Base-by-base conservation (phyloP, 2,329 filamentous ascomycete species). In the Fusarium sp. region DNA sequence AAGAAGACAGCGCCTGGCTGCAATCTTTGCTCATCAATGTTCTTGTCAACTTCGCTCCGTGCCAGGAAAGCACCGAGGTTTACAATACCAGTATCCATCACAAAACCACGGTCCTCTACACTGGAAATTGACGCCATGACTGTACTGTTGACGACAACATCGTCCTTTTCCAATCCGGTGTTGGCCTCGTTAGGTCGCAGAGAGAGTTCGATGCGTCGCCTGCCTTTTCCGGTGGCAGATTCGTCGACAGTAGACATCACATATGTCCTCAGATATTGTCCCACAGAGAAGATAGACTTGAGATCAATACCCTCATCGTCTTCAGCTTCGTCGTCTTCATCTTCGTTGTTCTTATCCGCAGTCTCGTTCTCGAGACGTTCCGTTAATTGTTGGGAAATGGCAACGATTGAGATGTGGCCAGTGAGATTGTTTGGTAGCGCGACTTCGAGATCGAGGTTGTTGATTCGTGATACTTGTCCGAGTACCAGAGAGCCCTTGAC, bases 51-150 rank as follows among this genome's bases (percentile, higher is more conserved):
- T 72, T 97, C 93, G 71, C 90, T 92, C 59, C 89, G 90, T 6
- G 92, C 86, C 71, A 99, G 82, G 77, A 99, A 99, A 3, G 91
- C 95, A 62, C 88, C 88, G 48, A 93, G 74, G 33, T 85, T 83
- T 32, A 87, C 81, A 7, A 98, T 80, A 15, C 92, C 92, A 33
- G 98, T 78, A 67, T 97, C 92, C 92, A 99, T 97, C 52, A 98
- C 86, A 54, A 95, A 84, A 60, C 95, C 95, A 71, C 97, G 93
- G 69, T 99, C 96, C 76, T 99, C 94, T n/a, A 96, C 89, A 75
- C 94, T 99, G 46, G 84, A 78, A 23, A 99, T 88, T 0, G 93
- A 89, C 2, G 93, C 94, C 83, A 98, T 96, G 17, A 98, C 80
- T 41, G 91, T 93, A 63, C 82, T 83, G 70, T 96, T 89, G 36